phyloP scores from a whole-genome alignment of 305 asterid genomes.

The Withania somnifera region DNA sequence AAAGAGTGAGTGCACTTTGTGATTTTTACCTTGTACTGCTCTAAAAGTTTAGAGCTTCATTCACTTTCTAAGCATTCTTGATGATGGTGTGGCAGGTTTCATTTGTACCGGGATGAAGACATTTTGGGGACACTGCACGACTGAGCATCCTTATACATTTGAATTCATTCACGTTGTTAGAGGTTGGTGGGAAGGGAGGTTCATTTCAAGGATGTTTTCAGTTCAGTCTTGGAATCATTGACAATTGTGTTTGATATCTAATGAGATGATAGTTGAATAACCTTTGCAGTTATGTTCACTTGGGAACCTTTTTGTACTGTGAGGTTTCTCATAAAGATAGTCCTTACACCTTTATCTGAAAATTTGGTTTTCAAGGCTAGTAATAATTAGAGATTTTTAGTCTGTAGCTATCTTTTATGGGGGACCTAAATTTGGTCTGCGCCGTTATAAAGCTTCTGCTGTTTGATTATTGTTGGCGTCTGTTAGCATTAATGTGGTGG shows the following conservation, averaged over 20 bases:
- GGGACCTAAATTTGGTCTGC: no score
- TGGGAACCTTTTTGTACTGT: not conserved
- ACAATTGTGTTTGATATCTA: not conserved
- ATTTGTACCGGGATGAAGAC: constrained; percentile 79
- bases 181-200: not conserved
- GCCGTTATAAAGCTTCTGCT: no score
- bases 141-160: constrained; percentile 8
- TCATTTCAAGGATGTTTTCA: not conserved
- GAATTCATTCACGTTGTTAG: not conserved
- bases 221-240: not conserved
- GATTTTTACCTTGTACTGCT: not conserved
- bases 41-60: not conserved
- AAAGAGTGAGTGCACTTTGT: constrained; percentile 54
- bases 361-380: no score
- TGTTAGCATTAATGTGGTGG: no score
- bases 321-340: no score
- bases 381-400: no score
- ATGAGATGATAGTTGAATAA: not conserved
- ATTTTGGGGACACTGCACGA: constrained; percentile 68
- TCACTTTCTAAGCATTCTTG: not conserved
- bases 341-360: no score
- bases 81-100: constrained; percentile 45
- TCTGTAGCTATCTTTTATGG: no score
- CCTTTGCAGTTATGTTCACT: not conserved
- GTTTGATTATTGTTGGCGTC: no score